phyloP scores from a whole-genome alignment of 108 stramenopile species.

The Nannochloropsis oceanica region DNA sequence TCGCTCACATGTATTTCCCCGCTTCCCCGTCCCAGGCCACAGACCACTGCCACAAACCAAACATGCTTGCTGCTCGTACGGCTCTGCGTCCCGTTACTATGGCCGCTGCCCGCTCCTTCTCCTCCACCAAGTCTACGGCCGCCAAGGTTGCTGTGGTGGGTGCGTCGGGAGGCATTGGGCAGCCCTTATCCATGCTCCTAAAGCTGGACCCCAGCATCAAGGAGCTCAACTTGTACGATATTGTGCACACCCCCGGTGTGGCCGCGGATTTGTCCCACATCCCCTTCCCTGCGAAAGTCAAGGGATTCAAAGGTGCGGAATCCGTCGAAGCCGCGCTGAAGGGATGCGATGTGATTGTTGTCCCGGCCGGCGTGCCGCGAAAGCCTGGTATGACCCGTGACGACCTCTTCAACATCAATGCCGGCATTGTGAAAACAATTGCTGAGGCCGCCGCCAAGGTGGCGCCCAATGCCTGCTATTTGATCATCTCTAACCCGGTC shows the following conservation, averaged over 20 bases:
- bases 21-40: not conserved
- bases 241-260: constrained; percentile 76
- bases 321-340: constrained; percentile 40
- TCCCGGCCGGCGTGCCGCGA: constrained; percentile 97
- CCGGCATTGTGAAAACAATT: constrained; percentile 79
- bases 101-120: not conserved
- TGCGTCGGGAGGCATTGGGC: constrained; percentile 95
- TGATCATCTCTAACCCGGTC: constrained; percentile 98
- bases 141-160: constrained; percentile 71
- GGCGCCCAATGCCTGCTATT: constrained; percentile 87
- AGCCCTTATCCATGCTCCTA: constrained; percentile 87
- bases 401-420: constrained; percentile 88
- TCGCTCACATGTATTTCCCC: too few species aligned
- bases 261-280: constrained; percentile 88
- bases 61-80: not conserved
- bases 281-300: constrained; percentile 37
- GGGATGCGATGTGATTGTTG: constrained; percentile 83
- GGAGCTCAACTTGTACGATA: constrained; percentile 47
- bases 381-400: constrained; percentile 92
- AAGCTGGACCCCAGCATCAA: constrained; percentile 73
- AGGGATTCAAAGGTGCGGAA: constrained; percentile 39
- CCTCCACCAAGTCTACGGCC: not conserved
- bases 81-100: not conserved
- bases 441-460: constrained; percentile 82
- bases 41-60: not conserved